Conservation (phyloP, 768 basidiomycete genomes). For the Kwoniella sp. region DNA sequence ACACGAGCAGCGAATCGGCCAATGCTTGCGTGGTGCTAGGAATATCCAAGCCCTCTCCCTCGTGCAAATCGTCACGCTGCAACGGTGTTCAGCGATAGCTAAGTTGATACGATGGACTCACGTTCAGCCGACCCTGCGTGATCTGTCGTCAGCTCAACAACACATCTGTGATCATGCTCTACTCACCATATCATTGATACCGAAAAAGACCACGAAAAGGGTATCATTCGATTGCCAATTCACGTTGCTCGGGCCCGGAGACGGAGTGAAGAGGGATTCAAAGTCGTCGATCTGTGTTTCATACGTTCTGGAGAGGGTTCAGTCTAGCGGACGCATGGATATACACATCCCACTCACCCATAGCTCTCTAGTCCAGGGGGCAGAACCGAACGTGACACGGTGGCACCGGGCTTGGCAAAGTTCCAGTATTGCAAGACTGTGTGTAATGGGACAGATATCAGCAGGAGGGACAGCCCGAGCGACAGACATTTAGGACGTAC, state of each 20-base stretch:
- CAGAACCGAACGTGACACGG: slow-evolving; percentile 18
- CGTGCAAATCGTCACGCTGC: slow-evolving; percentile 19
- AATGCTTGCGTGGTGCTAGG: slow-evolving; percentile 10
- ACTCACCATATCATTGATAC: slow-evolving; percentile 31
- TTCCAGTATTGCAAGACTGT: slow-evolving; percentile 27
- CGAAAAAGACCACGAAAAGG: slow-evolving; percentile 27
- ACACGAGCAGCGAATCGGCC: slow-evolving; percentile 2
- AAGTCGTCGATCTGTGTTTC: slow-evolving; percentile 28
- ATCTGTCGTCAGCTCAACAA: too few relatives aligned
- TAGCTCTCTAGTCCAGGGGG: slow-evolving; percentile 27
- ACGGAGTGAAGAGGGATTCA: slow-evolving; percentile 26
- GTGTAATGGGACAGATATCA: neutral
- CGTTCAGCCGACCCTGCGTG: slow-evolving; percentile 15
- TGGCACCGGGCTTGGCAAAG: slow-evolving; percentile 23
- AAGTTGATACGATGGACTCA: neutral
- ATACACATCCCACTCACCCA: slow-evolving; percentile 5
- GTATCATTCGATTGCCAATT: slow-evolving; percentile 25
- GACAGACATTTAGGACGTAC: neutral
- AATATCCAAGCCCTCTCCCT: slow-evolving; percentile 14
- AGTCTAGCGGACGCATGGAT: neutral
- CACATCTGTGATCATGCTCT: too few relatives aligned
- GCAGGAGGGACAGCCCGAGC: neutral
- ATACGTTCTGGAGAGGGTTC: slow-evolving; percentile 2
- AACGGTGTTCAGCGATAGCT: too few relatives aligned
- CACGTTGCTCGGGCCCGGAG: slow-evolving; percentile 21